Base-by-base conservation (phyloP, 1,284 basidiomycete species). In the Cutaneotrichosporon sp. region DNA sequence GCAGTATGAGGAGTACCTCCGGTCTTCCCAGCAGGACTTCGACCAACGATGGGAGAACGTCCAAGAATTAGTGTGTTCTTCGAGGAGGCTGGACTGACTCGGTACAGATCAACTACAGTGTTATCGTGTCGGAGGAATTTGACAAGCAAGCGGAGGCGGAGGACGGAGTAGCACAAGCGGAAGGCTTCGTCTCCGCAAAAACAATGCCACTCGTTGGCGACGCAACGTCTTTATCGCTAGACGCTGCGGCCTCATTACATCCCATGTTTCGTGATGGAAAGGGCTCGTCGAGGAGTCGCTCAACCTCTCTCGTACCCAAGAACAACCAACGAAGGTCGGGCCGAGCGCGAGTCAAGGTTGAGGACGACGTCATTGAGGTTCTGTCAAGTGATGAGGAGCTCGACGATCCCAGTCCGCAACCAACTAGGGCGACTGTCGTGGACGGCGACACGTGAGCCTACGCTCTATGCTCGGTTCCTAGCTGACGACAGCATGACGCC, bases 31-130 rank as follows among this genome's bases (percentile, higher is more conserved):
- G 65, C 83, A 82, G 5, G 91, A 95, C 68, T 88, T 85, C 81
- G 88, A 90, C 49, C 85, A 85, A 47, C 84, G 91, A 40, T 90
- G 89, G 90, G 90, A 92, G 76, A 95, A 96, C 76, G 87, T 95
- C 0, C 85, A 90, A 72, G 92, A 95, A 79, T 81, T 96, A 68
- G 87, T 90, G 66, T 88, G 77, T 67, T 2, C 0, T 9, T 18
- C 10, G 4, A 13, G 9, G 11, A 26, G 10, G n/a, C 21, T 32
- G 9, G 42, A 46, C 30, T 58, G 65, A 22, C 50, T 58, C 31
- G 40, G 60, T 30, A 52, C 63, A 80, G 79, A 79, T 80, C 34
- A 77, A 76, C 22, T 80, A 76, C 69, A 74, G 76, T 55, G 79
- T 81, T 2, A 70, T 70, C 14, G 76, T 81, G 8, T 70, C 73